Conservation (phyloP, 768 basidiomycete genomes). For the Candolleomyces eurysporus region DNA sequence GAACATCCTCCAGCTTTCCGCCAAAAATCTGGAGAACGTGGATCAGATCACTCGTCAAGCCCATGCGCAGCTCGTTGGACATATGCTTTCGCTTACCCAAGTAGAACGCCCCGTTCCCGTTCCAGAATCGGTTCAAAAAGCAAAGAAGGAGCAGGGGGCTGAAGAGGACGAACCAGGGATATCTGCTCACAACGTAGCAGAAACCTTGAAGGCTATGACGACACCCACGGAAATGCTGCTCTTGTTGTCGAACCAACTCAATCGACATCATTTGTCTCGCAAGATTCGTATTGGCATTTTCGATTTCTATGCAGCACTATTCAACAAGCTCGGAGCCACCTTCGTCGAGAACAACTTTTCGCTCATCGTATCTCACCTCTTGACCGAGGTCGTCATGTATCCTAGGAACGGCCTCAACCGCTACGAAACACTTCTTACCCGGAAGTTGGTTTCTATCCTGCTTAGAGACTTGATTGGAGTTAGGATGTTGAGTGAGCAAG, state of each 20-base stretch:
- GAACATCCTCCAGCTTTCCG: constrained; percentile 58
- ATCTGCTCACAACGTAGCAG: constrained; percentile 44
- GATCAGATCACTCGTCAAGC: constrained; percentile 84
- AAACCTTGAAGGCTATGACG: constrained; percentile 66
- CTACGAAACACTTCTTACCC: constrained; percentile 72
- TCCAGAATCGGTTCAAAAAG: constrained; percentile 52
- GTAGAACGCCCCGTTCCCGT: constrained; percentile 50
- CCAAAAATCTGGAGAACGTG: constrained; percentile 74
- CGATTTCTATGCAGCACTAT: constrained; percentile 80
- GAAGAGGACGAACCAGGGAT: constrained; percentile 53
- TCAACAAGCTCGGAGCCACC: constrained; percentile 67
- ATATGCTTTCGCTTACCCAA: constrained; percentile 83
- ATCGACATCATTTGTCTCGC: constrained; percentile 64
- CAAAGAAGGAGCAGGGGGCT: constrained; percentile 61
- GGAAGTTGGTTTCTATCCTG: constrained; percentile 73
- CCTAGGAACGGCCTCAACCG: constrained; percentile 52
- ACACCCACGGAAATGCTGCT: constrained; percentile 76
- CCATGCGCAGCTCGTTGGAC: constrained; percentile 77
- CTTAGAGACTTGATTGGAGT: constrained; percentile 86
- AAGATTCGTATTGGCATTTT: constrained; percentile 82
- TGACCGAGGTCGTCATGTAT: constrained; percentile 71
- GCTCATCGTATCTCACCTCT: constrained; percentile 73
- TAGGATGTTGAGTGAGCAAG: constrained; percentile 89
- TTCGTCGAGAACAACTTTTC: constrained; percentile 86
- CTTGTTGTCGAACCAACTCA: constrained; percentile 80